Evolutionary conservation across 768 basidiomycete species (phyloP).

Genomic region (Sporobolomyces roseus): DNA sequence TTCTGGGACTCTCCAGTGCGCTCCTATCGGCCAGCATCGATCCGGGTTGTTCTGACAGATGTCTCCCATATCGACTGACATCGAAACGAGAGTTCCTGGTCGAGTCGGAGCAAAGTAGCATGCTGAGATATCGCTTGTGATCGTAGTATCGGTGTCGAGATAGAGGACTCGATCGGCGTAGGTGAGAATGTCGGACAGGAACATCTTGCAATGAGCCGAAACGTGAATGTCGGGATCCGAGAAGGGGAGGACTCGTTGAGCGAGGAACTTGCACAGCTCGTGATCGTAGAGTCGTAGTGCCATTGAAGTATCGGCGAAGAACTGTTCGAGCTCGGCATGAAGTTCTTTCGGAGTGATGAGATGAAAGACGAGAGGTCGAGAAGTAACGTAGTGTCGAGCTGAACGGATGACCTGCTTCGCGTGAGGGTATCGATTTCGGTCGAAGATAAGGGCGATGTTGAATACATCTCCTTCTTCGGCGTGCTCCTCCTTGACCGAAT

Average conservation of each 20-base stretch:
- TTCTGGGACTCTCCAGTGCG: constrained; percentile 26
- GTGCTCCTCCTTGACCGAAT: not conserved
- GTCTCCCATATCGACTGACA: constrained; percentile 43
- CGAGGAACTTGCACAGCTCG: constrained; percentile 22
- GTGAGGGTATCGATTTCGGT: constrained; percentile 36
- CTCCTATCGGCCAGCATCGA: constrained; percentile 39
- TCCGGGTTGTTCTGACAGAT: constrained; percentile 31
- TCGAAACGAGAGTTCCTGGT: constrained; percentile 28
- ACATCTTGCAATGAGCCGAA: constrained; percentile 41
- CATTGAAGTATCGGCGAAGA: constrained; percentile 12
- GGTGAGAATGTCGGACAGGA: constrained; percentile 38
- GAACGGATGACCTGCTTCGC: constrained; percentile 40
- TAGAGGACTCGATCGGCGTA: constrained; percentile 36
- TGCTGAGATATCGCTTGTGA: constrained; percentile 24
- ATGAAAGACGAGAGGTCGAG: constrained; percentile 34
- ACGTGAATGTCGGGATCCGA: constrained; percentile 37
- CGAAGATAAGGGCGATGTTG: constrained; percentile 41
- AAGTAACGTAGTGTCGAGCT: constrained; percentile 21
- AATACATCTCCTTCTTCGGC: constrained; percentile 18
- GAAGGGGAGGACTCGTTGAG: constrained; percentile 26
- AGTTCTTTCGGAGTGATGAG: constrained; percentile 31
- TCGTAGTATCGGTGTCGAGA: constrained; percentile 41
- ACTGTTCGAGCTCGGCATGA: constrained; percentile 15
- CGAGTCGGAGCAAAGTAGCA: constrained; percentile 23
- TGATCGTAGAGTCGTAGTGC: constrained; percentile 37